Evolutionary conservation across 768 basidiomycete species (phyloP).

Genomic region (Rhodotorula babjevae): DNA sequence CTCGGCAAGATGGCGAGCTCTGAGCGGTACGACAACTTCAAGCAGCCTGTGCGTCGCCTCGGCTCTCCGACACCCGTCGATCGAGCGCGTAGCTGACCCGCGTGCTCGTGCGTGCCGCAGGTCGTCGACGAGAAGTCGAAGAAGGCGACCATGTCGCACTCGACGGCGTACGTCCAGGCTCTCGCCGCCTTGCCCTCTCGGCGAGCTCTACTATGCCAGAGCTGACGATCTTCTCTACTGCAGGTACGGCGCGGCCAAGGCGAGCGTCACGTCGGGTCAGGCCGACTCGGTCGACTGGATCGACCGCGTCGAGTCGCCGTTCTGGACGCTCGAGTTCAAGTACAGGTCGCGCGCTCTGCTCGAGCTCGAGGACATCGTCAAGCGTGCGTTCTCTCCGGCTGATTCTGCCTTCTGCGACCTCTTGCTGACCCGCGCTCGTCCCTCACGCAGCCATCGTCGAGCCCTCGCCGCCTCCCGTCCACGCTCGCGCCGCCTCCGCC

Average conservation of each 20-base stretch:
- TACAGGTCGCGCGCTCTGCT: constrained; percentile 25
- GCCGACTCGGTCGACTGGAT: neutral
- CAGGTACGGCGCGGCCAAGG: constrained; percentile 2
- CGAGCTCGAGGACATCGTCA: constrained; percentile 24
- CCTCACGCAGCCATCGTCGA: neutral
- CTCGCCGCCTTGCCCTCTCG: too few relatives aligned
- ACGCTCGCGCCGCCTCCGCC: neutral
- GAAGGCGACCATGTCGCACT: constrained; percentile 17
- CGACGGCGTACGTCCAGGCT: neutral
- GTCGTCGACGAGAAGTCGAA: constrained; percentile 13
- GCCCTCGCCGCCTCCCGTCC: neutral
- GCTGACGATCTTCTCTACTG: neutral
- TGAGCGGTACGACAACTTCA: neutral
- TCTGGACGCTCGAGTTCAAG: constrained; percentile 17
- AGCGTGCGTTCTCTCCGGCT: neutral
- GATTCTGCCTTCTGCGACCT: too few relatives aligned
- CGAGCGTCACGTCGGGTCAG: fast-evolving
- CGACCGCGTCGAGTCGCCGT: constrained; percentile 3
- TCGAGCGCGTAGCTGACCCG: too few relatives aligned
- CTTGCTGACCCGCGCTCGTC: too few relatives aligned
- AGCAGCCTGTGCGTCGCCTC: neutral
- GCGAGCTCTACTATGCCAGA: neutral
- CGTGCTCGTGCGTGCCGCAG: too few relatives aligned
- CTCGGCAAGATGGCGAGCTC: too few relatives aligned
- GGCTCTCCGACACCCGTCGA: neutral